These are phyloP conservation scores for Magnolia sinica DNA, from an alignment of 164 flowering plant species.

Conservation along the genomic window DNA sequence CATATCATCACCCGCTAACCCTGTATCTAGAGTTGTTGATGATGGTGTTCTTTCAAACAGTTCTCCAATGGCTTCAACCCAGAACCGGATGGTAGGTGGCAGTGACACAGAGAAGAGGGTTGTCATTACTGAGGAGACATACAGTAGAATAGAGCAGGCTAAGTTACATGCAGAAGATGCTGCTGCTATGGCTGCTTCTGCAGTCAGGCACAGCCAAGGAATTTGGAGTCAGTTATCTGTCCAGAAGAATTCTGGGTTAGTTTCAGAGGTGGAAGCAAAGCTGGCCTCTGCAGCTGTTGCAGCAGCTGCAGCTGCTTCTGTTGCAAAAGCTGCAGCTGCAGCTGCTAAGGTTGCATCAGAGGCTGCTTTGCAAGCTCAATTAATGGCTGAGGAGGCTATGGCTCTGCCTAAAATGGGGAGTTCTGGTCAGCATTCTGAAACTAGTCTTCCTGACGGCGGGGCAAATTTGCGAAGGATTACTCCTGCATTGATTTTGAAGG, in stretches of 20 bases:
- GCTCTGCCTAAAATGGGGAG: conserved; percentile 21
- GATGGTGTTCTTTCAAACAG: conserved; percentile 21
- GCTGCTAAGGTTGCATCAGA: conserved; percentile 90
- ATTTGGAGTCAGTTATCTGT: conserved; percentile 70
- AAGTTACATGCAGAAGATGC: conserved; percentile 81
- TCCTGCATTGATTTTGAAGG: conserved; percentile 59
- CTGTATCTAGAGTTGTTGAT: conserved; percentile 19
- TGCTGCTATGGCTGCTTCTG: conserved; percentile 58
- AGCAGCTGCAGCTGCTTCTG: conserved; percentile 88
- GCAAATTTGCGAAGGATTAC: conserved; percentile 40
- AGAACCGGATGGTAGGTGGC: conserved; percentile 22
- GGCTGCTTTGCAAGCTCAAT: conserved; percentile 90
- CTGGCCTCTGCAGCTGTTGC: conserved; percentile 79
- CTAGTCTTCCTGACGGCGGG: conserved; percentile 24
- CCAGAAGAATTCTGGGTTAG: conserved; percentile 52
- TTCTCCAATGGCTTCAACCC: conserved; percentile 26
- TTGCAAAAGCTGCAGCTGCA: conserved; percentile 98
- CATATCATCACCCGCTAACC: conserved; percentile 25
- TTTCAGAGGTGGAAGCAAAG: conserved; percentile 55
- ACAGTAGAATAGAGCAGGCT: conserved; percentile 59
- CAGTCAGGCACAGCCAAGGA: conserved; percentile 59
- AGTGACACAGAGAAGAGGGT: conserved; percentile 28
- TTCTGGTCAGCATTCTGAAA: conserved; percentile 19
- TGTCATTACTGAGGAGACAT: conserved; percentile 47
- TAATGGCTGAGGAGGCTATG: conserved; percentile 80